Evolutionary conservation across 1,139 yeast genomes (phyloP).

Genomic region (Debaryomyces udenii): DNA sequence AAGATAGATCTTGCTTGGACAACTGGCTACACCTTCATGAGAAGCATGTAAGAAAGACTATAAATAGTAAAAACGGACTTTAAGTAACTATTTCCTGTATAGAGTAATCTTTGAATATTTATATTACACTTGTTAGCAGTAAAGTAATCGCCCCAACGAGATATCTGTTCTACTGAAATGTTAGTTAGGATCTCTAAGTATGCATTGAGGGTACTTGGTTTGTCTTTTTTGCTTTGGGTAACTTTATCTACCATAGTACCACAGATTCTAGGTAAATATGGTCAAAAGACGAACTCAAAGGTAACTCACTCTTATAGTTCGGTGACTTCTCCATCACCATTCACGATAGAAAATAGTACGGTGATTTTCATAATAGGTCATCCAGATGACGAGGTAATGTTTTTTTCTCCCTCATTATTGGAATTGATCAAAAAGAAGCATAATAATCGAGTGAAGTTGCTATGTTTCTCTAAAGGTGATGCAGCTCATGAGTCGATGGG

Average conservation of each 20-base stretch:
- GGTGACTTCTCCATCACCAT: slow-evolving; percentile 38
- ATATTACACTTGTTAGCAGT: no score
- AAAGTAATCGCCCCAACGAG: no score
- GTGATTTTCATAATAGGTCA: slow-evolving; percentile 78
- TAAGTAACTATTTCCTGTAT: slow-evolving; percentile 1
- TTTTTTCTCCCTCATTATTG: slow-evolving; percentile 79
- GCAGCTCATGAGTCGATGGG: slow-evolving; percentile 70
- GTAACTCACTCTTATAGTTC: slow-evolving; percentile 40
- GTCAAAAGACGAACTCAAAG: slow-evolving; percentile 29
- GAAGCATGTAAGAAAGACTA: slow-evolving; percentile 19
- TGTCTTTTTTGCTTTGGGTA: slow-evolving; percentile 41
- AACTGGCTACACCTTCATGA: slow-evolving; percentile 43
- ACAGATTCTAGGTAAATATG: slow-evolving; percentile 35
- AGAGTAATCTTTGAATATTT: not conserved
- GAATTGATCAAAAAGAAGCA: slow-evolving; percentile 53
- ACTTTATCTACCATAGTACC: slow-evolving; percentile 45
- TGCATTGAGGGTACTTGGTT: slow-evolving; percentile 19
- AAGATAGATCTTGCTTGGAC: slow-evolving; percentile 40
- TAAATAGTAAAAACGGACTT: not conserved
- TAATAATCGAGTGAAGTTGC: slow-evolving; percentile 54
- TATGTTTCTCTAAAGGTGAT: slow-evolving; percentile 82
- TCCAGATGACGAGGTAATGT: slow-evolving; percentile 99
- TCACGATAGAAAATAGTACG: slow-evolving; percentile 37
- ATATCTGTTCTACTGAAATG: slow-evolving; percentile 11
- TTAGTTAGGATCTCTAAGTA: slow-evolving; percentile 20